phyloP scores from a whole-genome alignment of 768 basidiomycete genomes.

The Lentinula guzmanii region DNA sequence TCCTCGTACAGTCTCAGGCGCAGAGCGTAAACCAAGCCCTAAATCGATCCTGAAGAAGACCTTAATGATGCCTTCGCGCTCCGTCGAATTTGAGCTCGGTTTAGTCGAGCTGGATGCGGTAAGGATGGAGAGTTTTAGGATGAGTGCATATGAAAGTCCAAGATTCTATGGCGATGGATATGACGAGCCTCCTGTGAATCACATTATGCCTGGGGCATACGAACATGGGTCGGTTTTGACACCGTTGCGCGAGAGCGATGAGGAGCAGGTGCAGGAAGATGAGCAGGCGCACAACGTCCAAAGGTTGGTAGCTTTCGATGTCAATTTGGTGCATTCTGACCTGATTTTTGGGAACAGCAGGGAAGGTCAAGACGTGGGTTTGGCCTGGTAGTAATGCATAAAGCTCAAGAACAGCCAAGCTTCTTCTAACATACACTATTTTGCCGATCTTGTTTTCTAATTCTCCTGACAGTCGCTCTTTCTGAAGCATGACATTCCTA shows the following conservation, averaged over 20 bases:
- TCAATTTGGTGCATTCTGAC: neutral
- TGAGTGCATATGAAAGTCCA: neutral
- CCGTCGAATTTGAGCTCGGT: constrained; percentile 6
- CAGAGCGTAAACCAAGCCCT: neutral
- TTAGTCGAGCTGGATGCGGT: constrained; percentile 2
- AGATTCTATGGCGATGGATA: neutral
- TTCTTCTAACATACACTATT: no score
- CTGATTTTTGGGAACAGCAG: no score
- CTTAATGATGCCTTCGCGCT: neutral
- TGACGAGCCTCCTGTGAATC: neutral
- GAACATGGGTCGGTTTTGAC: constrained; percentile 1
- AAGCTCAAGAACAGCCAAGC: no score
- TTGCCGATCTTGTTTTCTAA: no score
- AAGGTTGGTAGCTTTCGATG: neutral
- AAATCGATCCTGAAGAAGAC: constrained; percentile 2
- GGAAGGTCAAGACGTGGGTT: no score
- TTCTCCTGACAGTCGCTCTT: no score
- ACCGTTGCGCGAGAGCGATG: neutral
- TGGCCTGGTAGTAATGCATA: no score
- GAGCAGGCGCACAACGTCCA: neutral
- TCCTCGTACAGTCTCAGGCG: neutral
- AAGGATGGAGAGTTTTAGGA: constrained; percentile 4
- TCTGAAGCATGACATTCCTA: no score
- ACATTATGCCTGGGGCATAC: constrained; percentile 1
- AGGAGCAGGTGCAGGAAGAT: neutral